These are phyloP conservation scores for Phytomonas francai DNA, from an alignment of 208 protist genomes.

Conservation along the genomic window DNA sequence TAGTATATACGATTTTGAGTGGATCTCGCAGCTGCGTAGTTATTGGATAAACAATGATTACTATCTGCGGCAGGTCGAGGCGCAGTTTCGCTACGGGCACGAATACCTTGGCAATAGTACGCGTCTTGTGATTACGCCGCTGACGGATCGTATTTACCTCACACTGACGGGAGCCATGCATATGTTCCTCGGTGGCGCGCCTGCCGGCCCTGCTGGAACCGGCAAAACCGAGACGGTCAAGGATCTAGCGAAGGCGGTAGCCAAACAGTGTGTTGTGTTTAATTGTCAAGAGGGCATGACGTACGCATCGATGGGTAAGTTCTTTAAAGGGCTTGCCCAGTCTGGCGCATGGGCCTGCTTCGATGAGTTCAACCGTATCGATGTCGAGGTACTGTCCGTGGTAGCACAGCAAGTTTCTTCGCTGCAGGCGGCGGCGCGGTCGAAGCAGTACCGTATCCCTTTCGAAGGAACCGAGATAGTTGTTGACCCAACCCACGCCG, in stretches of 20 bases:
- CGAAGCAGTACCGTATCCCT: slow-evolving; percentile 78
- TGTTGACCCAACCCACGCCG: slow-evolving; percentile 90
- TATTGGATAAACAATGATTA: slow-evolving; percentile 95
- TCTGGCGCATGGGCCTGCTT: slow-evolving; percentile 97
- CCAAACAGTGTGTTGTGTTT: slow-evolving; percentile 97
- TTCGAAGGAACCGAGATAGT: slow-evolving; percentile 94
- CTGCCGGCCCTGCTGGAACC: slow-evolving; percentile 89
- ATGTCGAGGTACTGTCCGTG: slow-evolving; percentile 96
- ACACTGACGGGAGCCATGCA: slow-evolving; percentile 95
- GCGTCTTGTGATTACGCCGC: slow-evolving; percentile 94
- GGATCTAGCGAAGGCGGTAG: slow-evolving; percentile 95
- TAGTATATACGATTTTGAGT: slow-evolving; percentile 92
- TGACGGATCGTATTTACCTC: slow-evolving; percentile 96
- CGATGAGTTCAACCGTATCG: slow-evolving; percentile 99
- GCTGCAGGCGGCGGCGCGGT: slow-evolving; percentile 87
- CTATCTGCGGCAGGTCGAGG: slow-evolving; percentile 88
- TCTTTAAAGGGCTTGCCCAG: slow-evolving; percentile 95
- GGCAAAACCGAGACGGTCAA: slow-evolving; percentile 98
- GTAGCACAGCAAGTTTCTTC: slow-evolving; percentile 95
- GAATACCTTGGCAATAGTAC: slow-evolving; percentile 97
- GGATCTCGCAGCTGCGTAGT: slow-evolving; percentile 94
- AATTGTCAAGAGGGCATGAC: slow-evolving; percentile 97
- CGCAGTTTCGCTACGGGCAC: slow-evolving; percentile 92
- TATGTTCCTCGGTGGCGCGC: slow-evolving; percentile 93
- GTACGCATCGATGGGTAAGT: slow-evolving; percentile 95